Conservation (phyloP, 129 eudicot species). For the Solidago caesia region DNA sequence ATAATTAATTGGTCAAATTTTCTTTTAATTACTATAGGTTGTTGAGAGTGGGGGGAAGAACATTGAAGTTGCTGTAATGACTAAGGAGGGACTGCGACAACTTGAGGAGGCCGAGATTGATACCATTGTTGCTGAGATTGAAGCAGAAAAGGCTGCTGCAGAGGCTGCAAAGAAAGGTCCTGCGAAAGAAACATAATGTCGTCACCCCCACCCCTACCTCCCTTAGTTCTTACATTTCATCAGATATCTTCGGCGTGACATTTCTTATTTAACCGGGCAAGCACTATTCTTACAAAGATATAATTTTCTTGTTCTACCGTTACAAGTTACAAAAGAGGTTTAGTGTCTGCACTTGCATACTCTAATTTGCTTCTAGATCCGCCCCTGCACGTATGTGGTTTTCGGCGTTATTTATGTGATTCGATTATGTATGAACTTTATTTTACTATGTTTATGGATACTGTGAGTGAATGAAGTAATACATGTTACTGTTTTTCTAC, state of each 20-base stretch:
- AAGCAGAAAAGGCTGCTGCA: slow-evolving; percentile 89
- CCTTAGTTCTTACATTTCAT: not conserved
- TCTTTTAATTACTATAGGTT: slow-evolving; percentile 37
- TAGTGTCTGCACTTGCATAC: not conserved
- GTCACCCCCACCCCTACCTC: not conserved
- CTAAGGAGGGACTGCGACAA: slow-evolving; percentile 73
- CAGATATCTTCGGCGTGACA: not conserved
- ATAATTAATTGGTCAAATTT: no score
- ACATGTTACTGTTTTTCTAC: no score
- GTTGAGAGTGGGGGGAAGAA: slow-evolving; percentile 96
- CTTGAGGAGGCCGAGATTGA: slow-evolving; percentile 87
- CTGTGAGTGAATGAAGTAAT: no score
- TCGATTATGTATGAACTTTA: no score
- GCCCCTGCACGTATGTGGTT: not conserved
- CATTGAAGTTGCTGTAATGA: slow-evolving; percentile 87
- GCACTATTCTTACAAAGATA: no score
- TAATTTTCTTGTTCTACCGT: no score
- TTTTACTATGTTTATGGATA: no score
- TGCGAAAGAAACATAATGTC: slow-evolving; percentile 50
- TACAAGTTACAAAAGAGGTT: no score
- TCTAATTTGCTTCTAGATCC: not conserved
- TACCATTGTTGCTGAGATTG: slow-evolving; percentile 77
- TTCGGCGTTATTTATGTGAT: not conserved
- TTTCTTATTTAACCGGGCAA: no score
- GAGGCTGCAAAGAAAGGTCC: slow-evolving; percentile 86